Evolutionary conservation across 139 green algal species (phyloP), one percentile per base, ranked within the genome.

Genomic region (Coelastrella sp.): DNA sequence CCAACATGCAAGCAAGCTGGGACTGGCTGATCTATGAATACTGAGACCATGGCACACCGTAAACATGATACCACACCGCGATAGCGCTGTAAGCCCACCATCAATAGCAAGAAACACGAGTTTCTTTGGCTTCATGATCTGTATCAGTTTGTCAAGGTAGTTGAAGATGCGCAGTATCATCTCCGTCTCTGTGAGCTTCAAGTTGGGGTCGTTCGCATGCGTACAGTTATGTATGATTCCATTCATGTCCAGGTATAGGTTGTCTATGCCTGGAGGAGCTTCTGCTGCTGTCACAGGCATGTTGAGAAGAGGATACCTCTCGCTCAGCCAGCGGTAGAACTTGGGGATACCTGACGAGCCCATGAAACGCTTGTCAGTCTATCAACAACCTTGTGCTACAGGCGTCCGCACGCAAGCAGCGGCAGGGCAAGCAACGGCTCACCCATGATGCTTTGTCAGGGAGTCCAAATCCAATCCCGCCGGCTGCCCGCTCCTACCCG

Each of bases 201-300:
- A 92, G 32, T 93, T 96, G 4, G 92, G 85, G 71, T 97, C 94
- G 74, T 98, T 98, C 22, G 96, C 97, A 85, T 99, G 97, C 6
- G 97, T 98, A 93, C 97, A 98, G 91, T 99, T 99, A 92, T 99
- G 98, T 61, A 99, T 98, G 92, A 99, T 98, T 47, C 97, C 97
- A 82, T 99, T 99, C 97, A 99, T 98, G 94, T 99, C 97, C 56
- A 99, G 89, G 89, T 98, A 99, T 54, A 99, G 73, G 89, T 99
- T 98, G 93, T 99, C 97, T 6, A 98, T 96, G 13, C 83, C 93
- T 3, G 94, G 94, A 16, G 93, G 84, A 0, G 90, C 92, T 82
- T 96, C 95, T 0, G 94, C 96, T 59, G 95, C 89, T 5, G 91
- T 95, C 14, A 97, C 93, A 47, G 94, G 92, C 93, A 99, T 97